Percentiles rank a stretch among this genome's conserved stretches.
These are phyloP conservation scores for Corchorus capsularis DNA, from an alignment of 345 rosid species.

Conservation along the genomic window DNA sequence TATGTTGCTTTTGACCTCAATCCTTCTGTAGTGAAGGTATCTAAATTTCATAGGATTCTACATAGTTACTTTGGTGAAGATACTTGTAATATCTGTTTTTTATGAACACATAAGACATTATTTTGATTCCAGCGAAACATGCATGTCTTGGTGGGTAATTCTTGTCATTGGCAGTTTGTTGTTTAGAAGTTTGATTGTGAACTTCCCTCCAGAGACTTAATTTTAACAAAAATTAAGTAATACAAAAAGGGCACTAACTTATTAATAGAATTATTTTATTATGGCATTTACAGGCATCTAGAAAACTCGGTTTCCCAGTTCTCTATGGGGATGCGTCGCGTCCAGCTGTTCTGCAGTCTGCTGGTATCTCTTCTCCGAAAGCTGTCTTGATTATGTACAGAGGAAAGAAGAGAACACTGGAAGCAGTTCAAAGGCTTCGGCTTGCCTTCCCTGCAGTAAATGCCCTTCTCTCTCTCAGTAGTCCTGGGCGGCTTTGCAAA, in stretches of 20 bases:
- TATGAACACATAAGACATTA: neutral
- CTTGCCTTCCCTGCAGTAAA: constrained; percentile 82
- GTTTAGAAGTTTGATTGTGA: neutral
- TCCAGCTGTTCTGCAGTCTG: constrained; percentile 83
- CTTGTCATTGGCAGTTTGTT: neutral
- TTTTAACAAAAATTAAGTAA: neutral
- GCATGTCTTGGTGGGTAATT: neutral
- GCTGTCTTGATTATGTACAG: constrained; percentile 94
- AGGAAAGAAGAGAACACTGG: constrained; percentile 72
- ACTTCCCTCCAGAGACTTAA: neutral
- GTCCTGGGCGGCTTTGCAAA: neutral
- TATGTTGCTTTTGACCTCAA: constrained; percentile 91
- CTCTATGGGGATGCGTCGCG: constrained; percentile 91
- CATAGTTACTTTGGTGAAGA: neutral
- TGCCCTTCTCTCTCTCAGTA: constrained; percentile 17
- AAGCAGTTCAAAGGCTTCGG: constrained; percentile 88
- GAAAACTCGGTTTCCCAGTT: constrained; percentile 83
- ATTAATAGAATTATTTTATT: too few species aligned
- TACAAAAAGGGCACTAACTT: neutral
- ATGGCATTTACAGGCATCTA: constrained; percentile 54
- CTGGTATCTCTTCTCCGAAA: constrained; percentile 85
- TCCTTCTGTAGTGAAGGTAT: constrained; percentile 87
- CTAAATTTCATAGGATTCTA: neutral
- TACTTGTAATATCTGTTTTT: neutral
- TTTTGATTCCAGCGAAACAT: neutral